phyloP scores from a whole-genome alignment of 768 basidiomycete species.

The Boletus insuetus region DNA sequence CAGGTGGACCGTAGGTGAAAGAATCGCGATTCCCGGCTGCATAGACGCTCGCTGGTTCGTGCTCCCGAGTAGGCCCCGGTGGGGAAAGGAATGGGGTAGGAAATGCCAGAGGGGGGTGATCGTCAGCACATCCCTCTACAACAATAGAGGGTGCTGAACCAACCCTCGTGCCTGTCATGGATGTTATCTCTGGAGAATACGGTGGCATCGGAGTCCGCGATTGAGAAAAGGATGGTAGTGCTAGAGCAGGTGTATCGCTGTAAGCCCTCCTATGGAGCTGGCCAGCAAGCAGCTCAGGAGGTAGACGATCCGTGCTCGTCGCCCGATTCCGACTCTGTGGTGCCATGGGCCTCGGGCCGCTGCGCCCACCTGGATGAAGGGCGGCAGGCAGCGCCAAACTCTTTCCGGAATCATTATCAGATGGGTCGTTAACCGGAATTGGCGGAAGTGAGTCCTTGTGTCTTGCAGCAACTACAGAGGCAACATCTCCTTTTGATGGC shows the following conservation, averaged over 20 bases:
- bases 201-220: conserved; percentile 7
- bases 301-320: conserved; percentile 6
- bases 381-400: conserved; percentile 34
- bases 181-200: not conserved
- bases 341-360: conserved; percentile 18
- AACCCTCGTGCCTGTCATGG: not conserved
- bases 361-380: conserved; percentile 40
- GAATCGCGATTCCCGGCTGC: not conserved
- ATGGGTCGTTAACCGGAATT: conserved; percentile 32
- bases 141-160: conserved; percentile 17
- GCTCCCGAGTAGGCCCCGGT: not conserved
- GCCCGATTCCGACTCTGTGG: conserved; percentile 13
- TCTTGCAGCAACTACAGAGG: conserved; percentile 3
- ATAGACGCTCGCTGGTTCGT: not conserved
- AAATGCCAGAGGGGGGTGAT: not conserved
- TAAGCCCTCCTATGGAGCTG: conserved; percentile 5
- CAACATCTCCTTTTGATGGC: conserved; percentile 6
- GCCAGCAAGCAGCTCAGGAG: conserved; percentile 8
- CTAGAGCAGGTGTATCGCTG: conserved; percentile 14
- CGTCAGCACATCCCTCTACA: conserved; percentile 11
- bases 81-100: conserved; percentile 2
- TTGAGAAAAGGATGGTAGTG: conserved; percentile 4
- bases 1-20: conserved; percentile 1
- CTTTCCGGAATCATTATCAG: conserved; percentile 22
- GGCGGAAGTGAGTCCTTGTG: conserved; percentile 39